Evolutionary conservation across 208 protist genomes (phyloP), one percentile per base, ranked within the genome.

Genomic region (Leishmania aethiopica): DNA sequence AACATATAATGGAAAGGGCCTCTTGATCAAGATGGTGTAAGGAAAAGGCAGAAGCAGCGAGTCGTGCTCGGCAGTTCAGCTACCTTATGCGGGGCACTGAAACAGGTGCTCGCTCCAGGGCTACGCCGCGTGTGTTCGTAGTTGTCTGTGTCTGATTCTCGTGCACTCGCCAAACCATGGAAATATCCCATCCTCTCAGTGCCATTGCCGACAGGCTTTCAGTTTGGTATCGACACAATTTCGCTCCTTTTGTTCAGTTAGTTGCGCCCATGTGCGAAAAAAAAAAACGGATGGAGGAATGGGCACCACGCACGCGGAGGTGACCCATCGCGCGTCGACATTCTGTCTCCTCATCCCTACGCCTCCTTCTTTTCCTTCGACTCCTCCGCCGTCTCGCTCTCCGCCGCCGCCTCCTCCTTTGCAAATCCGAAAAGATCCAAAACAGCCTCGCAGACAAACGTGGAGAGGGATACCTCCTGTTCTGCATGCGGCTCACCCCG

Each of bases 381-480:
- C 40, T 77, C 78, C 57, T 49, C 76, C 28, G 67, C 64, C 32
- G 55, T 28, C 47, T 88, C 73, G 49, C 28, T 75, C 80, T 88
- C 80, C 28, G 25, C 45, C 45, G 7, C 40, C 13, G n/a, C 80
- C 35, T 83, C 77, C 6, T 84, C 79, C 69, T 82, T 86, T 11
- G 32, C 49, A 1, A 86, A 74, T 17, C 92, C 92, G 70, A 95
- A 96, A 22, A 96, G 81, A 35, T 87, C 72, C 10, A 75, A 37
- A 37, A 88, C 75, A 13, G 67, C 75, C 8, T 72, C 64, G 59
- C 75, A 80, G 73, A 94, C 17, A 28, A 86, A 64, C 17, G 37
- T 73, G 22, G 84, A 71, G 7, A 92, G 71, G 45, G 88, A 89
- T 6, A 66, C 75, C 11, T 86, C 79, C 15, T 87, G 73, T 25